These are phyloP conservation scores for Backusella parvicylindrica DNA, from an alignment of 192 early-diverging fungal genomes.

Conservation along the genomic window DNA sequence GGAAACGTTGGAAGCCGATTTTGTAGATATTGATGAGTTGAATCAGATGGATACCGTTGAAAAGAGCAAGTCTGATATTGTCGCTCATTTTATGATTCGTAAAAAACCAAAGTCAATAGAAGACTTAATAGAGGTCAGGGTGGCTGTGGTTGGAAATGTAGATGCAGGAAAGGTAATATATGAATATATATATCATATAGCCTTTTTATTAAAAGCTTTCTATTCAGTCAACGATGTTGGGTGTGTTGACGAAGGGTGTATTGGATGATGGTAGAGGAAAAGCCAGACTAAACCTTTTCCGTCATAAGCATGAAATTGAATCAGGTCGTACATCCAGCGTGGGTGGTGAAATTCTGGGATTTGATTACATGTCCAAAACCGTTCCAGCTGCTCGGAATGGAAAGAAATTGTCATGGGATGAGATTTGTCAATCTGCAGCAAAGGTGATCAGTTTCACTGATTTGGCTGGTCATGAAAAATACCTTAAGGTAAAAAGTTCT, in stretches of 20 bases:
- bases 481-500: slow-evolving; percentile 60
- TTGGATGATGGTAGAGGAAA: slow-evolving; percentile 93
- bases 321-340: slow-evolving; percentile 88
- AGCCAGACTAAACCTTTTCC: slow-evolving; percentile 84
- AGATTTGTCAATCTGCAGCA: slow-evolving; percentile 70
- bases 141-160: slow-evolving; percentile 91
- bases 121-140: slow-evolving; percentile 79
- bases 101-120: slow-evolving; percentile 65
- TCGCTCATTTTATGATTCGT: slow-evolving; percentile 66
- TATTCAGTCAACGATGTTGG: slow-evolving; percentile 77
- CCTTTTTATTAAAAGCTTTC: background rate
- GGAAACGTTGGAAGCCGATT: slow-evolving; percentile 40
- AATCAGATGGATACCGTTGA: slow-evolving; percentile 5
- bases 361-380: slow-evolving; percentile 60
- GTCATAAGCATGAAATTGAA: slow-evolving; percentile 90
- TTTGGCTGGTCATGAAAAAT: slow-evolving; percentile 92
- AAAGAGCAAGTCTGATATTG: slow-evolving; percentile 20
- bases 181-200: background rate
- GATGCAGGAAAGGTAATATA: slow-evolving; percentile 80
- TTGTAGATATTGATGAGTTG: slow-evolving; percentile 46
- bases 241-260: slow-evolving; percentile 85
- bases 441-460: slow-evolving; percentile 73
- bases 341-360: slow-evolving; percentile 89
- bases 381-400: slow-evolving; percentile 38
- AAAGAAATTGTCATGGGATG: slow-evolving; percentile 77